Conservation (phyloP, 2,329 filamentous ascomycete species). For the Cladophialophora immunda region DNA sequence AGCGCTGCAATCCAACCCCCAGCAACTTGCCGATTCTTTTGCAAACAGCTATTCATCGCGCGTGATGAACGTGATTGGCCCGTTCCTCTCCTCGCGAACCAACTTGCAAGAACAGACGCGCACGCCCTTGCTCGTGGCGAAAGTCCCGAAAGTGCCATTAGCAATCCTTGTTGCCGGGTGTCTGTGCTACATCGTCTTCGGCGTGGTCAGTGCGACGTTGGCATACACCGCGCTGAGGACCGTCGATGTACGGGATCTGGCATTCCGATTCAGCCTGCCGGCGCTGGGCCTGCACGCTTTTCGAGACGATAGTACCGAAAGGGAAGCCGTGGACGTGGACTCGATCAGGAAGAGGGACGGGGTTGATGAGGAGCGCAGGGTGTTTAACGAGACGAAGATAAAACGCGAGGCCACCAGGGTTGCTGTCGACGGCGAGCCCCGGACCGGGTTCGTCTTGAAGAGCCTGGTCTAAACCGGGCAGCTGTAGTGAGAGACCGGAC, state of each 20-base stretch:
- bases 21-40: conserved; percentile 30
- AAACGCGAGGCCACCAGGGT: conserved; percentile 31
- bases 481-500: too few relatives aligned
- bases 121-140: conserved; percentile 36
- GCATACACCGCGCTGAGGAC: conserved; percentile 27
- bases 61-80: conserved; percentile 38
- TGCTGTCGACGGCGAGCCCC: conserved; percentile 30
- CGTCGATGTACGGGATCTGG: conserved; percentile 33
- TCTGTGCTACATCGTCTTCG: conserved; percentile 35
- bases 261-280: conserved; percentile 31
- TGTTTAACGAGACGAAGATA: conserved; percentile 35
- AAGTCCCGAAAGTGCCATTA: conserved; percentile 37
- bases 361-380: neutral
- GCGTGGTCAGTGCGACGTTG: conserved; percentile 21
- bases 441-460: conserved; percentile 30
- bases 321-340: conserved; percentile 17
- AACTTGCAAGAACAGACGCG: conserved; percentile 36
- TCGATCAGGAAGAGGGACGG: neutral
- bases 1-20: conserved; percentile 26
- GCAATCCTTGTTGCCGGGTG: conserved; percentile 35
- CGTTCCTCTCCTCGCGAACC: conserved; percentile 31
- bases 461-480: conserved; percentile 30
- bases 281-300: conserved; percentile 33
- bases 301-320: conserved; percentile 27
- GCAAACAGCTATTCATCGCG: conserved; percentile 34